Evolutionary conservation across 2,329 filamentous ascomycete genomes (phyloP), one percentile per base, ranked within the genome.

Genomic region (Epicoccum sorghinum): DNA sequence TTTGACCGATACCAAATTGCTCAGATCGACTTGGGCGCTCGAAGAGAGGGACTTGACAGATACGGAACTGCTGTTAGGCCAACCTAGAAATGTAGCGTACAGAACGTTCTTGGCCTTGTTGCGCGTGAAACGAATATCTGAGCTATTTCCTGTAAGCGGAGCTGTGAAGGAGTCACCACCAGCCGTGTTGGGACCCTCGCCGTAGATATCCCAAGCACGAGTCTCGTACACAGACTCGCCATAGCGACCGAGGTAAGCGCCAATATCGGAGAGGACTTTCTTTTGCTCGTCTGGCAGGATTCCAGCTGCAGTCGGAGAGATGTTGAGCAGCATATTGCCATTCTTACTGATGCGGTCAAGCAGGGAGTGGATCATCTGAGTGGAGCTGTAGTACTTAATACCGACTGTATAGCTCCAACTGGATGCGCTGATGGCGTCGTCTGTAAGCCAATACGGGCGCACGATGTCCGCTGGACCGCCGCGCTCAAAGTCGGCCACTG

Each of bases 251-350:
- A 38, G 14, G 10, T 38, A 38, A 14, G 14, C 7, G 22, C 36
- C 36, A 7, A 38, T 38, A 38, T 38, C 36, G 8, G 36, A 38
- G 36, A 38, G 36, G 14, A 38, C 36, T 23, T 38, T 38, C 36
- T 22, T 38, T 8, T 38, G 36, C 36, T 38, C 36, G 36, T 38
- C 36, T 38, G 36, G 36, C 14, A 38, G 8, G 14, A 38, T 18
- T 8, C 36, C 36, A 32, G 40, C 32, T 10, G 42, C 40, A 22
- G 40, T 43, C 7, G 40, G 40, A n/a, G 40, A 43, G 40, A 43
- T 43, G 10, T 43, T 43, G 40, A 43, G 40, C 27, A 43, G n/a
- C 40, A 43, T 43, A 27, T 43, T 43, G 29, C 40, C 40, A 8
- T 43, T 43, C 27, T 43, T 43, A 14, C 40, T 43, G 29, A 43